Evolutionary conservation across 768 basidiomycete species (phyloP), one percentile per base, ranked within the genome.

Genomic region (Agaricus blazei): DNA sequence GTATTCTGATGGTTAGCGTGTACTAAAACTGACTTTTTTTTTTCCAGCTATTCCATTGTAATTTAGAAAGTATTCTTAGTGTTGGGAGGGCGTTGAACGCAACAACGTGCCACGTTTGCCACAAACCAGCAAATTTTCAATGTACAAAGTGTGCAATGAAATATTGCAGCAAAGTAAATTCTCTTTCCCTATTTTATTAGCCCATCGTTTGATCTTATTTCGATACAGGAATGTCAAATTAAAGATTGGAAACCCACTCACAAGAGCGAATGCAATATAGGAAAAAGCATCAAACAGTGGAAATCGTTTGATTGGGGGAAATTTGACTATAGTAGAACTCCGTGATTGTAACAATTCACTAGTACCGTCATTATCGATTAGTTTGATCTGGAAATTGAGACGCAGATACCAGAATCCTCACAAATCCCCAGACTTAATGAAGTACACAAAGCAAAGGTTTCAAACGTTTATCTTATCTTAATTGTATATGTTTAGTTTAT

Each of bases 231-330:
- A 26, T 56, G 54, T 24, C 54, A 56, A 27, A 24, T 49, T 34
- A 41, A 36, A 5, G 45, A 56, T 26, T 56, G 54, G 54, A 56
- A 56, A 9, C 54, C 31, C 15, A 56, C 23, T 23, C 54, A 56
- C 29, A 56, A 56, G 23, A 9, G n/a, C n/a, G 54, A 56, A 42
- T 56, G 54, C 29, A 15, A 24, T 15, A 24, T 56, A 11, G 54
- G 40, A 12, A 48, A 23, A 24, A 12, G 24, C 8, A 44, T 50
- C 14, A 23, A n/a, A 14, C 38, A 49, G 26, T 56, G 54, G 54
- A 56, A 19, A 31, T 4, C 31, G 15, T 50, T 56, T 36, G 27
- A 56, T 41, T 56, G 48, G 54, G 26, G 34, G 26, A 43, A 34
- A 34, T 56, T 56, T 27, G 54, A 56, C 24, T 7, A 9, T 15